Percentiles rank a stretch among this genome's conserved stretches.
Conservation (phyloP, 2,329 filamentous ascomycete species). For the Fusarium napiforme region DNA sequence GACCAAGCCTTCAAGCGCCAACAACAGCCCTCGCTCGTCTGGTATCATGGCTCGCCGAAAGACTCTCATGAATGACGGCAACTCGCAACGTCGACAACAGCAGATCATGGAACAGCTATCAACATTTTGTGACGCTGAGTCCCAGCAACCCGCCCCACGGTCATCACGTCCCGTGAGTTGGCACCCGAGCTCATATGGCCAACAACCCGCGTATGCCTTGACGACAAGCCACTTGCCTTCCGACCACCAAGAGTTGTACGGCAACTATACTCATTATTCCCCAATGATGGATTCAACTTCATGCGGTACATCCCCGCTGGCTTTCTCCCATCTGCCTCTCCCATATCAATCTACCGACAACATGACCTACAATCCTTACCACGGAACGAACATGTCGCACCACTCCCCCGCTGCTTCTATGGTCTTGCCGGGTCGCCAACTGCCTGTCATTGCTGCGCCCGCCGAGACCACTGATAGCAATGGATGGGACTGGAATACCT, state of each 20-base stretch:
- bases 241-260: slow-evolving; percentile 55
- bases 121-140: slow-evolving; percentile 40
- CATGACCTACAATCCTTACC: slow-evolving; percentile 54
- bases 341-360: slow-evolving; percentile 56
- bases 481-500: slow-evolving; percentile 58
- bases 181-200: slow-evolving; percentile 72
- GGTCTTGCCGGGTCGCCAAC: slow-evolving; percentile 30
- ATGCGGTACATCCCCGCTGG: slow-evolving; percentile 66
- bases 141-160: slow-evolving; percentile 40
- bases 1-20: slow-evolving; percentile 73
- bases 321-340: slow-evolving; percentile 65
- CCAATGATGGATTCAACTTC: slow-evolving; percentile 67
- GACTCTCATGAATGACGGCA: slow-evolving; percentile 65
- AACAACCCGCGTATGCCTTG: slow-evolving; percentile 53
- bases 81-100: slow-evolving; percentile 58
- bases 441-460: slow-evolving; percentile 48
- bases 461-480: slow-evolving; percentile 21
- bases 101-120: slow-evolving; percentile 58
- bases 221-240: slow-evolving; percentile 52
- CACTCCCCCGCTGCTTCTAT: slow-evolving; percentile 46
- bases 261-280: slow-evolving; percentile 57
- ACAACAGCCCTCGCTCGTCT: slow-evolving; percentile 73
- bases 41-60: slow-evolving; percentile 62
- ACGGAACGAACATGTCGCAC: slow-evolving; percentile 52
- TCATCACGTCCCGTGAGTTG: slow-evolving; percentile 75